Base-by-base conservation (phyloP, 768 basidiomycete species). In the Russula virescens region DNA sequence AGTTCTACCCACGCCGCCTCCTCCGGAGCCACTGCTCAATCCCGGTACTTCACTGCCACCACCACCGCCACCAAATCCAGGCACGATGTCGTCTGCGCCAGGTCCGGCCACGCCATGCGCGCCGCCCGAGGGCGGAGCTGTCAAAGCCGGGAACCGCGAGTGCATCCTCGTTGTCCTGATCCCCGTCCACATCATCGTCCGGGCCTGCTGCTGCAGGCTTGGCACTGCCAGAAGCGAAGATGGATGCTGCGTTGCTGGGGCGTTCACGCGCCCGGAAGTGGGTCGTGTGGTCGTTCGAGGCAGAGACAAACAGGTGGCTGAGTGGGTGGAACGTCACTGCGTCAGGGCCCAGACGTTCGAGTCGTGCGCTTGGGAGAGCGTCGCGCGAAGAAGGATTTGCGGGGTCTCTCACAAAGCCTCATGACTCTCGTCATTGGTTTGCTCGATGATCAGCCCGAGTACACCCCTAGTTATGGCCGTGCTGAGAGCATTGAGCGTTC, bases 261-360 rank as follows among this genome's bases (percentile, higher is more conserved):
- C 91, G 82, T 71, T 94, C 91, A 69, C 96, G 84, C 52, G 88
- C 87, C 96, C 97, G 98, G 81, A 98, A 99, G n/a, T 94, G 84
- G 6, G 96, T 97, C 6, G 96, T 98, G 76, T 95, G 93, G 78
- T 99, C 97, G 77, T 97, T 98, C n/a, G 90, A 91, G 11, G 89
- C 97, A 65, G 85, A 87, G 64, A 88, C 94, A 69, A 98, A 86
- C 68, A 98, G 81, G 75, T 98, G 95, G 0, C 97, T 95, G 18
- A 98, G 83, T 0, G 96, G 95, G 75, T 98, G 95, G 81, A 86
- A 99, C 5, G 93, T 85, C 65, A 99, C n/a, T n/a, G n/a, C n/a
- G n/a, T 31, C 31, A 31, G 8, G 31, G 31, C 31, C 31, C 95
- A 98, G 65, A 99, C 92, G 73, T 95, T 94, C 34, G 91, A 93